Evolutionary conservation across 306 rosid species (phyloP).

Genomic region (Ochetophila trinervis): DNA sequence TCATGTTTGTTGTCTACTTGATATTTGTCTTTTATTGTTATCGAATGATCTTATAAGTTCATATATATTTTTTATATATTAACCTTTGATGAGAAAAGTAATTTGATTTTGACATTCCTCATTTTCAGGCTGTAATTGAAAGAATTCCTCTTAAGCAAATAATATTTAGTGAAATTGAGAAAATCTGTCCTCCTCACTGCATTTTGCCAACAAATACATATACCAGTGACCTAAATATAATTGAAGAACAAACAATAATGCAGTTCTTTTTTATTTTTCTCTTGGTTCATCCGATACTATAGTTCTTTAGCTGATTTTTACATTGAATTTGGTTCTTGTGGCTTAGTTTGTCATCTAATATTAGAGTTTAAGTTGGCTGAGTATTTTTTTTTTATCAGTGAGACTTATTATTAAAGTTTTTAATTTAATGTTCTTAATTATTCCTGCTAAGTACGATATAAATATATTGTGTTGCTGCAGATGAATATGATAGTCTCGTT

Average conservation of each 20-base stretch:
- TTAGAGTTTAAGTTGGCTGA: too few species aligned
- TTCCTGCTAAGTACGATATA: too few species aligned
- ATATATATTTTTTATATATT: neutral
- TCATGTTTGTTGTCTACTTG: constrained; percentile 7
- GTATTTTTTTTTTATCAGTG: too few species aligned
- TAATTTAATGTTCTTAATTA: too few species aligned
- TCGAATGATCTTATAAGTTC: constrained; percentile 6
- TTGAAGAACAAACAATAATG: constrained; percentile 73
- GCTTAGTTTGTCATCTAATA: too few species aligned
- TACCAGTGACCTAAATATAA: constrained; percentile 71
- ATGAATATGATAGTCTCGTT: too few species aligned
- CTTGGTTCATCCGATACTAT: too few species aligned
- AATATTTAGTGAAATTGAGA: constrained; percentile 85
- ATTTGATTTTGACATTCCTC: constrained; percentile 15
- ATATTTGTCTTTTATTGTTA: constrained; percentile 5
- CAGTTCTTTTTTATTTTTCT: too few species aligned
- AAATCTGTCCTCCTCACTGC: constrained; percentile 82
- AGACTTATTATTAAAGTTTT: too few species aligned
- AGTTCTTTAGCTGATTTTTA: too few species aligned
- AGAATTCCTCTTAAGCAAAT: constrained; percentile 72
- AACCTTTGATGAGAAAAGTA: constrained; percentile 12
- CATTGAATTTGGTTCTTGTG: too few species aligned
- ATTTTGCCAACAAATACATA: constrained; percentile 87
- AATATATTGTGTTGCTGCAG: too few species aligned
- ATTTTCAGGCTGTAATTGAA: constrained; percentile 88